These are phyloP conservation scores for Tricharina praecox DNA, from an alignment of 495 filamentous ascomycete species.

Conservation along the genomic window DNA sequence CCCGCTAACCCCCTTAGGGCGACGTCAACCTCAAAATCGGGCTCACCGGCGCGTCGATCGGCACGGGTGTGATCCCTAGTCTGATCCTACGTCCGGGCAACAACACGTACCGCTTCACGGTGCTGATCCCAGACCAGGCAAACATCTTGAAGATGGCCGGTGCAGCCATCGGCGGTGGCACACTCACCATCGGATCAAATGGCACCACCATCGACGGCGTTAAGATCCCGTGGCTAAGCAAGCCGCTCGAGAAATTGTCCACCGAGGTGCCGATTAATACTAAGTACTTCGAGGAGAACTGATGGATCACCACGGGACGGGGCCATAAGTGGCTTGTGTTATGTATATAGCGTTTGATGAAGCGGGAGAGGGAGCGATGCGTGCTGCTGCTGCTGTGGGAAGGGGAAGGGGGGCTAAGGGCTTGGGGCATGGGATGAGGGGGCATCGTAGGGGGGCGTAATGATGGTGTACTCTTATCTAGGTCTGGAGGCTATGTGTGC, in stretches of 20 bases:
- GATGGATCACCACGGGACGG: no score
- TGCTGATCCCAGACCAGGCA: neutral
- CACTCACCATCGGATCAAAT: constrained; percentile 18
- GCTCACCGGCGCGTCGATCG: constrained; percentile 9
- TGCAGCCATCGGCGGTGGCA: neutral
- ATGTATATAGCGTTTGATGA: no score
- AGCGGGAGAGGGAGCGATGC: no score
- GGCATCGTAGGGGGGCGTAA: no score
- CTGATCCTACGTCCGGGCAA: constrained; percentile 18
- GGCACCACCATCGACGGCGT: constrained; percentile 16
- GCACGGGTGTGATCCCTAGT: constrained; percentile 14
- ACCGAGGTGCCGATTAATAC: constrained; percentile 15
- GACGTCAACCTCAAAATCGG: constrained; percentile 16
- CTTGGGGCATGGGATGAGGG: no score
- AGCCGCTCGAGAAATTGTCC: constrained; percentile 12
- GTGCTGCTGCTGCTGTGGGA: no score
- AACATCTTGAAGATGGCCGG: neutral
- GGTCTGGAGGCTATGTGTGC: no score
- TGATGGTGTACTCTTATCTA: no score
- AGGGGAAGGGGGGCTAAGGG: no score
- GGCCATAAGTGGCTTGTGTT: no score
- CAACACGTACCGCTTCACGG: constrained; percentile 18
- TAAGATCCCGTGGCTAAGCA: constrained; percentile 21
- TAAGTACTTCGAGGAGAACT: constrained; percentile 1
- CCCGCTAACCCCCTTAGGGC: constrained; percentile 12